phyloP scores from a whole-genome alignment of 2,329 filamentous ascomycete genomes.

The Cytospora mali region DNA sequence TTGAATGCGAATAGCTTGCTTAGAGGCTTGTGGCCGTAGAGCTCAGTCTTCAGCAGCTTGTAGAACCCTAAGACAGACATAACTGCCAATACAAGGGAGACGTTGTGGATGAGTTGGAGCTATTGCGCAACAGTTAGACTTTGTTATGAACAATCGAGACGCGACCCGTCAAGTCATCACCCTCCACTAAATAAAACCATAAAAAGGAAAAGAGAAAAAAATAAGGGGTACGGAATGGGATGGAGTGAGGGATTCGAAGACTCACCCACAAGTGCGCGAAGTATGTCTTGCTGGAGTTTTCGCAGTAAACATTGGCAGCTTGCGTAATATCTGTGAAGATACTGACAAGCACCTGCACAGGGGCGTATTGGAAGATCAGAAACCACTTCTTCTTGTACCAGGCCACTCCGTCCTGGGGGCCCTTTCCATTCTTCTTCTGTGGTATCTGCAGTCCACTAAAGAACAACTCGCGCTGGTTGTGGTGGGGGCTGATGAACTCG shows the following conservation, averaged over 20 bases:
- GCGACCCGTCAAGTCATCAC: no score
- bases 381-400: constrained; percentile 42
- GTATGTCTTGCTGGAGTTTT: constrained; percentile 33
- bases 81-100: constrained; percentile 34
- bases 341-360: constrained; percentile 44
- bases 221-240: no score
- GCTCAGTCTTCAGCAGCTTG: constrained; percentile 32
- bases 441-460: constrained; percentile 40
- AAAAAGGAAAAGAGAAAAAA: no score
- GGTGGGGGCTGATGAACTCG: constrained; percentile 43
- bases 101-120: constrained; percentile 34
- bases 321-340: constrained; percentile 40
- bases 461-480: constrained; percentile 39
- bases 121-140: constrained; percentile 17
- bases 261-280: constrained; percentile 38
- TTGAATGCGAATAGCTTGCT: constrained; percentile 40
- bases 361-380: constrained; percentile 44
- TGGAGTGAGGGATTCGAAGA: no score
- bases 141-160: neutral
- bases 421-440: constrained; percentile 32
- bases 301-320: constrained; percentile 36
- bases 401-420: constrained; percentile 34
- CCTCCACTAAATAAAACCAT: no score
- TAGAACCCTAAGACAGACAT: constrained; percentile 36
- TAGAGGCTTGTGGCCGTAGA: constrained; percentile 36